Evolutionary conservation across 2,329 filamentous ascomycete genomes (phyloP).

Genomic region (Orbilia quercus): DNA sequence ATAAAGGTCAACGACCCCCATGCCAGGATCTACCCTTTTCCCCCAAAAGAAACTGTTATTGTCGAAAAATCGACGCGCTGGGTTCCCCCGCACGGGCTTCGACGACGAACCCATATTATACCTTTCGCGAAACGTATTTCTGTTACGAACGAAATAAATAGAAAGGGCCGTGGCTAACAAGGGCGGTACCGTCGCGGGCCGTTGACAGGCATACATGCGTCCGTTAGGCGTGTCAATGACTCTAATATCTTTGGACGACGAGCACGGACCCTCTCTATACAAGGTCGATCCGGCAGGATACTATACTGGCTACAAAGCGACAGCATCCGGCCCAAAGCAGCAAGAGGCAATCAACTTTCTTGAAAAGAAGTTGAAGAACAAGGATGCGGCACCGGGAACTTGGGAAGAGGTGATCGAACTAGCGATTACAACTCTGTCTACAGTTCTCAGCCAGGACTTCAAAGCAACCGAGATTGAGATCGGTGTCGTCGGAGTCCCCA

Average conservation of each 20-base stretch:
- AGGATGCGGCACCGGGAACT: constrained; percentile 87
- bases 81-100: constrained; percentile 36
- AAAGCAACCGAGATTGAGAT: constrained; percentile 99
- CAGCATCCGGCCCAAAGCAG: constrained; percentile 95
- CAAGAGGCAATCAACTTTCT: constrained; percentile 98
- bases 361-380: constrained; percentile 99
- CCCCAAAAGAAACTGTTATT: neutral
- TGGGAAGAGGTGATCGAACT: constrained; percentile 99
- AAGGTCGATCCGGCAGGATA: constrained; percentile 99
- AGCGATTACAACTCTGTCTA: constrained; percentile 93
- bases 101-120: constrained; percentile 22
- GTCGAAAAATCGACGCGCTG: constrained; percentile 5
- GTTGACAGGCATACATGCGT: constrained; percentile 87
- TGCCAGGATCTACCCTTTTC: constrained; percentile 4
- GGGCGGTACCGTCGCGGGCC: constrained; percentile 45
- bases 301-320: constrained; percentile 98
- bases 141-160: constrained; percentile 45
- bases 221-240: constrained; percentile 96
- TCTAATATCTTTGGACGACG: constrained; percentile 90
- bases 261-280: constrained; percentile 93
- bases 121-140: constrained; percentile 33
- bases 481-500: constrained; percentile 89
- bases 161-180: constrained; percentile 49
- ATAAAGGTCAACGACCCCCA: constrained; percentile 9
- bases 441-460: constrained; percentile 97